Evolutionary conservation across 805 yeast species (phyloP).

Genomic region (Allodekkera sacchari): DNA sequence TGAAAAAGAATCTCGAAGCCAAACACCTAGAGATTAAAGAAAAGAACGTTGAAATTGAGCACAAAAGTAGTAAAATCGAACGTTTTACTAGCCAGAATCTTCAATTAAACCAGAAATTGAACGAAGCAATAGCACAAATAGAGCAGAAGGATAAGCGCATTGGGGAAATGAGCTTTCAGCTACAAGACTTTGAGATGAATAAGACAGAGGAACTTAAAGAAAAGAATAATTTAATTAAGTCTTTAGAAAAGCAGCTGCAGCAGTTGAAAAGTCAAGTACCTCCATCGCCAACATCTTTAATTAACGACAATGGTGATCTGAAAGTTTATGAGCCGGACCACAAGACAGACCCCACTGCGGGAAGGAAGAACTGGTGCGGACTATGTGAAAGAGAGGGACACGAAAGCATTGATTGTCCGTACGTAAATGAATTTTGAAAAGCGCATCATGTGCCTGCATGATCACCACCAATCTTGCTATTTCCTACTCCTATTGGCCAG

Average conservation of each 20-base stretch:
- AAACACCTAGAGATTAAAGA: not conserved
- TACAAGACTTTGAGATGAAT: not conserved
- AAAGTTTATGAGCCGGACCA: slow-evolving; percentile 39
- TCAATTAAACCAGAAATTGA: no score
- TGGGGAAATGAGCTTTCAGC: no score
- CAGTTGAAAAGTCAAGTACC: slow-evolving; percentile 1
- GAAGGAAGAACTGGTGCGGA: slow-evolving; percentile 83
- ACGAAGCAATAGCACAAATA: no score
- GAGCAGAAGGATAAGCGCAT: not conserved
- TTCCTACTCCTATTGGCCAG: no score
- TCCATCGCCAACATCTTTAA: no score
- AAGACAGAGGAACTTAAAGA: slow-evolving; percentile 4
- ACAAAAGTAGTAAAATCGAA: not conserved
- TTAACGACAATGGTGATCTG: slow-evolving; percentile 8
- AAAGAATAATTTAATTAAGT: not conserved
- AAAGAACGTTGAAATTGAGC: slow-evolving; percentile 1
- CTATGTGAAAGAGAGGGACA: slow-evolving; percentile 90
- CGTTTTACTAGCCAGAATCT: no score
- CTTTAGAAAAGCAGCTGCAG: not conserved
- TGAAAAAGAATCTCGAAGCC: slow-evolving; percentile 1
- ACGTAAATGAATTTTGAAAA: slow-evolving; percentile 43
- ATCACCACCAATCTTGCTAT: no score
- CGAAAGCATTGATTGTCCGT: slow-evolving; percentile 81
- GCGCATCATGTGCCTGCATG: slow-evolving; percentile 4
- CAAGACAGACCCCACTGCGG: slow-evolving; percentile 58